These are phyloP conservation scores for Neonectria coccinea DNA, from an alignment of 2,329 filamentous ascomycete species.

Conservation along the genomic window DNA sequence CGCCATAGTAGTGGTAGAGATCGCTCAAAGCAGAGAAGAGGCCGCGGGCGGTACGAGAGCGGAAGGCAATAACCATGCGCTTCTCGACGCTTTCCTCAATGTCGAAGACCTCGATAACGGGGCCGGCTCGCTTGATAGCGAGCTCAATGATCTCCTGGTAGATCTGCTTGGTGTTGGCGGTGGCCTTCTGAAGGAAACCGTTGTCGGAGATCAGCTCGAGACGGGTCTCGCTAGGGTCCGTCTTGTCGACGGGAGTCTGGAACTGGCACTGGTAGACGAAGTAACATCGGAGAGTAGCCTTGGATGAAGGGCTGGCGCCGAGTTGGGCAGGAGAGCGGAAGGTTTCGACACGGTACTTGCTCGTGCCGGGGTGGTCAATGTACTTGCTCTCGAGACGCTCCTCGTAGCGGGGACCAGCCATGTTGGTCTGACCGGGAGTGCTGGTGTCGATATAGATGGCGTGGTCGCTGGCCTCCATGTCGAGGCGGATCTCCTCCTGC, in stretches of 20 bases:
- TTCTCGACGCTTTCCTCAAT: slow-evolving; percentile 93
- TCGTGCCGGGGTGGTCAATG: slow-evolving; percentile 80
- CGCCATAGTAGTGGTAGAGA: slow-evolving; percentile 97
- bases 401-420: slow-evolving; percentile 90
- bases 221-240: slow-evolving; percentile 82
- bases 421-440: slow-evolving; percentile 81
- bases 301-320: slow-evolving; percentile 73
- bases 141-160: slow-evolving; percentile 94
- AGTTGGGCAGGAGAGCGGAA: slow-evolving; percentile 91
- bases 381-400: slow-evolving; percentile 95
- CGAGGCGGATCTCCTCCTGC: slow-evolving; percentile 90
- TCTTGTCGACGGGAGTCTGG: slow-evolving; percentile 76
- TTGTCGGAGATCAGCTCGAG: slow-evolving; percentile 93
- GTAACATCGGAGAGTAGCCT: slow-evolving; percentile 93
- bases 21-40: slow-evolving; percentile 96
- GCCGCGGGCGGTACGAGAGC: slow-evolving; percentile 89
- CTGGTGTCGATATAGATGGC: slow-evolving; percentile 99
- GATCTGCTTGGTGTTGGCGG: slow-evolving; percentile 92
- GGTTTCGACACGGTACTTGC: slow-evolving; percentile 93
- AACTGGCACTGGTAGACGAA: slow-evolving; percentile 99
- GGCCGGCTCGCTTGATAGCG: slow-evolving; percentile 86
- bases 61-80: slow-evolving; percentile 93
- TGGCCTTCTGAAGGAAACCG: slow-evolving; percentile 95
- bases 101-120: slow-evolving; percentile 98
- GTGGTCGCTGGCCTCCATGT: slow-evolving; percentile 94